Evolutionary conservation across 1,139 yeast species (phyloP).

Genomic region (Lodderomyces oxycetoniae): DNA sequence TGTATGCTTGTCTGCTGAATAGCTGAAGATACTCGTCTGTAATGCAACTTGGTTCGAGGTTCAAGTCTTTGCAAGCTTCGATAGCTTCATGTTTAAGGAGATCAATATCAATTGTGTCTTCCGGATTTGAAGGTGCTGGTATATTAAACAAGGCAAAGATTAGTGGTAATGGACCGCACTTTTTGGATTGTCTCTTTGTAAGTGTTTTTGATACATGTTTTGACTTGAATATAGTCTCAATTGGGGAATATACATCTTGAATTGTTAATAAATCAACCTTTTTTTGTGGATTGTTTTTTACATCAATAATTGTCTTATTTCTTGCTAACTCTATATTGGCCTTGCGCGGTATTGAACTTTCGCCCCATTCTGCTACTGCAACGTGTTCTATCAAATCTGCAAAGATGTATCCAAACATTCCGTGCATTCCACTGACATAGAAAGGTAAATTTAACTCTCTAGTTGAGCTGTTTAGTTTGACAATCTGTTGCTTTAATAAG

Average conservation of each 20-base stretch:
- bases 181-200: slow-evolving; percentile 52
- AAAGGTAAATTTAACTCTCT: slow-evolving; percentile 58
- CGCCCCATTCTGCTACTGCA: slow-evolving; percentile 36
- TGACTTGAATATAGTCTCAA: slow-evolving; percentile 29
- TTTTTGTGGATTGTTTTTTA: slow-evolving; percentile 26
- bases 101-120: slow-evolving; percentile 26
- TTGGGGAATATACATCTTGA: slow-evolving; percentile 46
- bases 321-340: slow-evolving; percentile 43
- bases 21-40: slow-evolving; percentile 34
- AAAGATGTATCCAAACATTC: slow-evolving; percentile 78
- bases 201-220: slow-evolving; percentile 40
- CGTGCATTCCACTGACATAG: slow-evolving; percentile 67
- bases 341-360: slow-evolving; percentile 49
- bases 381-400: slow-evolving; percentile 70
- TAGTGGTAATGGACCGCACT: slow-evolving; percentile 60
- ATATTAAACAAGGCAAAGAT: slow-evolving; percentile 52
- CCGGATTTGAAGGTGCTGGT: slow-evolving; percentile 24
- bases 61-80: slow-evolving; percentile 25
- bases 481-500: slow-evolving; percentile 38
- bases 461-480: slow-evolving; percentile 47
- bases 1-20: slow-evolving; percentile 48
- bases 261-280: slow-evolving; percentile 53
- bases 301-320: slow-evolving; percentile 49
- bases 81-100: slow-evolving; percentile 25
- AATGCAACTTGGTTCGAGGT: slow-evolving; percentile 35